A percentile compares a stretch with the other conserved stretches of the same genome.
phyloP scores from a whole-genome alignment of 495 filamentous ascomycete genomes.

The Penicillium coffeae region DNA sequence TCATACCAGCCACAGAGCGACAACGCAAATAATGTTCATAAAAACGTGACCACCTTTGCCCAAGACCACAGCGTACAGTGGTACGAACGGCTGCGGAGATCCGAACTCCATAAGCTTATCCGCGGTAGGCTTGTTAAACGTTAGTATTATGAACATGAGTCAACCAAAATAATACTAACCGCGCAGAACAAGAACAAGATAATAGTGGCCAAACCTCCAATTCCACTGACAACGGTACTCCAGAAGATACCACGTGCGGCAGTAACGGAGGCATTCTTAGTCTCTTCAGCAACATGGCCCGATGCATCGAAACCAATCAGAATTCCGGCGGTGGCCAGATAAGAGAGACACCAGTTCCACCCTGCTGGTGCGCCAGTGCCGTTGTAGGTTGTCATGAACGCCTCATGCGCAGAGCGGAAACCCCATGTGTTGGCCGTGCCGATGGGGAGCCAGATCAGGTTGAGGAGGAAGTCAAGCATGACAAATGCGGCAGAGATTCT shows the following conservation, averaged over 20 bases:
- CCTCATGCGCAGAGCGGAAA: conserved; percentile 50
- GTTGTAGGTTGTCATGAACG: conserved; percentile 57
- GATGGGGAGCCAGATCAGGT: conserved; percentile 56
- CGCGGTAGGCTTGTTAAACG: conserved; percentile 27
- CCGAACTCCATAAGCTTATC: conserved; percentile 41
- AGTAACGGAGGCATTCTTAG: conserved; percentile 51
- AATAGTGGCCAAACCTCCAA: conserved; percentile 48
- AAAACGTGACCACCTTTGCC: conserved; percentile 52
- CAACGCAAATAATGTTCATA: conserved; percentile 51
- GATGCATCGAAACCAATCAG: conserved; percentile 56
- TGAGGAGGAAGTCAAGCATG: conserved; percentile 52
- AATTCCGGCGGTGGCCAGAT: conserved; percentile 55
- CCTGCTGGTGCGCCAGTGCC: conserved; percentile 51
- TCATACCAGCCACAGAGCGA: conserved; percentile 45
- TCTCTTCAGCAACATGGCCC: conserved; percentile 55
- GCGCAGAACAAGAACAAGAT: conserved; percentile 56
- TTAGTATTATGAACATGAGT: background rate
- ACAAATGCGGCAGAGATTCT: conserved; percentile 46
- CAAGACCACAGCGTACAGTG: conserved; percentile 49
- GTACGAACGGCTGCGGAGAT: conserved; percentile 52
- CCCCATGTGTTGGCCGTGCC: conserved; percentile 50
- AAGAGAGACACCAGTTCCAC: conserved; percentile 60
- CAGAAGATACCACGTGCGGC: conserved; percentile 55
- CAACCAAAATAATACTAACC: conserved; percentile 20
- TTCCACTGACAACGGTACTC: conserved; percentile 49